Conservation (phyloP, 306 rosid species). For the Dalbergia cochinchinensis region DNA sequence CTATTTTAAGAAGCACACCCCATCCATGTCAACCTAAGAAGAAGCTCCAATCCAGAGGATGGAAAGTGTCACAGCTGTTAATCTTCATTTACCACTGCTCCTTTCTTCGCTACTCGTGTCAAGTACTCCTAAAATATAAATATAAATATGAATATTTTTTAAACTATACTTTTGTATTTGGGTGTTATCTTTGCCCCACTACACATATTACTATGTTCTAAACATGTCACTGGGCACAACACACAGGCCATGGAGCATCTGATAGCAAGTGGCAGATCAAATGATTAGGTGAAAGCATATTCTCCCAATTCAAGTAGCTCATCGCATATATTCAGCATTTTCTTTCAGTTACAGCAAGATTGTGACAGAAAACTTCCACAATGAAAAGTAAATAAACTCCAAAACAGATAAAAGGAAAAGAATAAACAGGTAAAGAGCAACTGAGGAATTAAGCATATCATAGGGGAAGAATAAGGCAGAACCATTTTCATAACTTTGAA, state of each 20-base stretch:
- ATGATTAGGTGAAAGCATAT: slow-evolving; percentile 29
- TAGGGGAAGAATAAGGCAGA: slow-evolving; percentile 47
- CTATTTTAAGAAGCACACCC: too few relatives aligned
- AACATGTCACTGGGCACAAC: slow-evolving; percentile 2
- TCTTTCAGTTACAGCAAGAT: slow-evolving; percentile 16
- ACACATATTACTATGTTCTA: neutral
- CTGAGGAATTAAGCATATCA: slow-evolving; percentile 51
- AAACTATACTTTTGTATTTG: too few relatives aligned
- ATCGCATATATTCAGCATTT: slow-evolving; percentile 51
- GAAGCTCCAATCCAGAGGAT: too few relatives aligned
- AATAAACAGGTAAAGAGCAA: slow-evolving; percentile 52
- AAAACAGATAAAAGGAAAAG: slow-evolving; percentile 39
- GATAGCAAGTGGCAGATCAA: slow-evolving; percentile 38
- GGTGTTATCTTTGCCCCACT: too few relatives aligned
- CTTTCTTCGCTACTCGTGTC: too few relatives aligned
- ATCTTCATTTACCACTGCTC: too few relatives aligned
- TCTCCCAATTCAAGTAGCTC: slow-evolving; percentile 31
- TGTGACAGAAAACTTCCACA: neutral
- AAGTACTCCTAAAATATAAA: too few relatives aligned
- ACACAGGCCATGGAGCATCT: neutral
- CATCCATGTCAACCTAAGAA: too few relatives aligned
- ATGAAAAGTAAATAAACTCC: slow-evolving; percentile 25
- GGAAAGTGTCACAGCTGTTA: too few relatives aligned
- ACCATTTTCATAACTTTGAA: slow-evolving; percentile 56
- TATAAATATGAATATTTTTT: too few relatives aligned